These are phyloP conservation scores for Fusarium ramigenum DNA, from an alignment of 2,329 filamentous ascomycete species.

Conservation along the genomic window DNA sequence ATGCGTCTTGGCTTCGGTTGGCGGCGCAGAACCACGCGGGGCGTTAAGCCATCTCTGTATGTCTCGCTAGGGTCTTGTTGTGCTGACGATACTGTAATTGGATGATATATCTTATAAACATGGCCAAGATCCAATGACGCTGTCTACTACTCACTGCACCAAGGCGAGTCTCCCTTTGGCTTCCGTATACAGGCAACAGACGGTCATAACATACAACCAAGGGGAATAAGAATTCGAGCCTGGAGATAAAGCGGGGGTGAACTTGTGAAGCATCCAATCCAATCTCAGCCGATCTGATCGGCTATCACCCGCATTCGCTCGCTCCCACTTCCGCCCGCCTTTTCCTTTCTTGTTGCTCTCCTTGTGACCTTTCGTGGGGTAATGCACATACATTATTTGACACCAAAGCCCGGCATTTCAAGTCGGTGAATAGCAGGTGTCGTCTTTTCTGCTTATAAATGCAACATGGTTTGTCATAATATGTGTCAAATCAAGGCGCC, in stretches of 20 bases:
- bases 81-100: not conserved
- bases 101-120: not conserved
- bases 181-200: constrained; percentile 1
- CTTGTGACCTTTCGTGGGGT: constrained; percentile 4
- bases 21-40: constrained; percentile 23
- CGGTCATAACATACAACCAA: not conserved
- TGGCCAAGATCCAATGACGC: not conserved
- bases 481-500: not conserved
- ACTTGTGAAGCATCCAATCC: not conserved
- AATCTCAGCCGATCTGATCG: constrained; percentile 25
- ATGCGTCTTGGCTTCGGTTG: constrained; percentile 28
- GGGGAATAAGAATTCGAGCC: not conserved
- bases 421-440: not conserved
- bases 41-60: constrained; percentile 1
- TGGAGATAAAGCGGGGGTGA: constrained; percentile 30
- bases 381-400: not conserved
- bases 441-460: not conserved
- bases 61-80: not conserved
- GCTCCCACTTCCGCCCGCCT: constrained; percentile 3
- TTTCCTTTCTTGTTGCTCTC: not conserved
- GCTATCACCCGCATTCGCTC: constrained; percentile 4
- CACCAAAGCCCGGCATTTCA: not conserved
- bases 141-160: not conserved
- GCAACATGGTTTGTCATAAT: not conserved
- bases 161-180: constrained; percentile 6